phyloP scores from a whole-genome alignment of 768 basidiomycete genomes.

The Polyporus arcularius region DNA sequence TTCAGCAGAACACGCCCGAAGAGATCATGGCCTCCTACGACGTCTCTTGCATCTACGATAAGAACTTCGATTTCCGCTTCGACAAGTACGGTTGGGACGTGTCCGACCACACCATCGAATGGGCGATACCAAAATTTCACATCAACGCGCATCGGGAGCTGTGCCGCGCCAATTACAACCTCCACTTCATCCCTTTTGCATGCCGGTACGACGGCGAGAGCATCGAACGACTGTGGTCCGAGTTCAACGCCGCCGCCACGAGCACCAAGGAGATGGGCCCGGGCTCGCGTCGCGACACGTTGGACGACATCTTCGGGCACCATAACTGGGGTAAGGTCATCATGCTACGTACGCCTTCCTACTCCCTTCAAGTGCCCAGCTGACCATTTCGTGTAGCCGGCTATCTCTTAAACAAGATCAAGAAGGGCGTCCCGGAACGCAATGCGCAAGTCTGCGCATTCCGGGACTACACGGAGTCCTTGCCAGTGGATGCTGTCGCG shows the following conservation, averaged over 20 bases:
- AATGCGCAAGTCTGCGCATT: not conserved
- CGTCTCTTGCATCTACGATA: constrained; percentile 14
- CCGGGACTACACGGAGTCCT: not conserved
- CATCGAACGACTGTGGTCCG: constrained; percentile 40
- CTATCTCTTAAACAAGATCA: not conserved
- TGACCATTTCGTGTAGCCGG: too few relatives aligned
- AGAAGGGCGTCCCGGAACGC: not conserved
- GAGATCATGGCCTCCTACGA: constrained; percentile 20
- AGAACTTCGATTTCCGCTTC: not conserved
- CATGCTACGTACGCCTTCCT: constrained; percentile 25
- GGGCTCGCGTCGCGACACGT: constrained; percentile 31
- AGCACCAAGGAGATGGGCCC: constrained; percentile 41
- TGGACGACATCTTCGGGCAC: constrained; percentile 41
- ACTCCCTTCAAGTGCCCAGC: not conserved
- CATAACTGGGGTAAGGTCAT: constrained; percentile 38
- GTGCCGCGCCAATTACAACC: constrained; percentile 33
- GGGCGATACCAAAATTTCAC: constrained; percentile 41
- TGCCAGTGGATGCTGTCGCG: not conserved
- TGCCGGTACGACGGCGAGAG: constrained; percentile 38
- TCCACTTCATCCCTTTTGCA: constrained; percentile 30
- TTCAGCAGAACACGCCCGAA: not conserved
- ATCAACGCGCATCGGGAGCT: constrained; percentile 32
- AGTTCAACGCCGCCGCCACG: constrained; percentile 31
- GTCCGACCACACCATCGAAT: constrained; percentile 8
- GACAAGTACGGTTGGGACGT: not conserved